Percentiles rank a stretch among this genome's conserved stretches.
Evolutionary conservation across 306 rosid species (phyloP).

Genomic region (Betula pendula): DNA sequence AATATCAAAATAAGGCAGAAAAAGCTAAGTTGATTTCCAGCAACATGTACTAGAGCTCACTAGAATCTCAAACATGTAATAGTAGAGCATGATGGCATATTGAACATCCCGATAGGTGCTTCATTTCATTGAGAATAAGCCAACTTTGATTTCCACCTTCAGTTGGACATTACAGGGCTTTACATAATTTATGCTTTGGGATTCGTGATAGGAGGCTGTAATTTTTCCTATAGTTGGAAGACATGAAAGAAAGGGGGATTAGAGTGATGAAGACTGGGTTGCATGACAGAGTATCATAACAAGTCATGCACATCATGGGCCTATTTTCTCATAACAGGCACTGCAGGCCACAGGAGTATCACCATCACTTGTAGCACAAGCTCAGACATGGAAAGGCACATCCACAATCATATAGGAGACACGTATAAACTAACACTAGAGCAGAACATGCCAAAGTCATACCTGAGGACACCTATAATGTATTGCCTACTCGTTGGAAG

Average conservation of each 20-base stretch:
- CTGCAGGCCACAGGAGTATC: neutral
- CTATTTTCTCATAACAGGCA: neutral
- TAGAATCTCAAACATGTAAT: neutral
- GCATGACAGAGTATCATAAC: neutral
- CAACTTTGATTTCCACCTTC: neutral
- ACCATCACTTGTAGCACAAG: neutral
- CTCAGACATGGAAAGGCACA: neutral
- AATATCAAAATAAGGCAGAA: neutral
- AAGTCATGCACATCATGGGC: neutral
- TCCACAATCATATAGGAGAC: neutral
- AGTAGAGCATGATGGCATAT: neutral
- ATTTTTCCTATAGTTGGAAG: neutral
- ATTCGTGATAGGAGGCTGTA: neutral
- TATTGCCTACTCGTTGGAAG: neutral
- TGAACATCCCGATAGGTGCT: neutral
- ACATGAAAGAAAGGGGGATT: neutral
- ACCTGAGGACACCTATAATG: neutral
- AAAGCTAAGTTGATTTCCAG: neutral
- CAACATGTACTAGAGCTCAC: neutral
- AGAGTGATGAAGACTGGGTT: neutral
- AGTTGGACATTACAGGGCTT: neutral
- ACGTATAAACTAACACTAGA: neutral
- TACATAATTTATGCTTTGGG: neutral
- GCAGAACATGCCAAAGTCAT: neutral
- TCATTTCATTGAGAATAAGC: neutral